Evolutionary conservation across 1,284 basidiomycete species (phyloP), one percentile per base, ranked within the genome.

Genomic region (Ustilago curta): DNA sequence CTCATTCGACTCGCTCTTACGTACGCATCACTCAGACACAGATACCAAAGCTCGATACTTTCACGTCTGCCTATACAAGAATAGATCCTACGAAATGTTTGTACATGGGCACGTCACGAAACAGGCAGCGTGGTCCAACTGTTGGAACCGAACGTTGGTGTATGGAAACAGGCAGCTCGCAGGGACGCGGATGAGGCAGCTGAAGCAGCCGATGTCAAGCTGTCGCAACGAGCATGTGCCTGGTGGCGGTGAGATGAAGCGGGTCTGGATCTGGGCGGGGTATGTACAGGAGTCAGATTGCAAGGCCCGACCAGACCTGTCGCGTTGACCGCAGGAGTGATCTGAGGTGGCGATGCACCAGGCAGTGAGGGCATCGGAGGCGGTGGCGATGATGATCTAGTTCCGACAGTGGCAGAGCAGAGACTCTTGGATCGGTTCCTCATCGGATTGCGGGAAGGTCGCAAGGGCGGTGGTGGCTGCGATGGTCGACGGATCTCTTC

Each of bases 401-500:
- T 40, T 23, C 42, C 32, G n/a, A 25, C 53, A 4, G 32, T 35
- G 3, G 59, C 21, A 11, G 67, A 52, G 45, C 59, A 45, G 16
- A 72, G 40, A 40, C 70, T 72, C 53, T 67, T 61, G 16, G 70
- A 66, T 5, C 70, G 39, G 32, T 21, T 59, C 3, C 64, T 56
- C 40, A 63, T 51, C 2, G 64, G 59, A 31, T 62, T 62, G n/a
- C 70, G 55, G 9, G 45, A 55, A 7, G 70, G 64, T 39, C 70
- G 63, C 18, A 67, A 52, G 5, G 70, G 70, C 11, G 70, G 59
- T 29, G 48, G 56, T 11, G 59, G 70, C 8, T 32, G 55, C 27
- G 59, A 32, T 18, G 60, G 55, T 3, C 57, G 42, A 5, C 19
- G 51, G 32, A 31, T 8, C 4, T 39, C 32, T 21, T 52, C 54